Conservation (phyloP, 2,329 filamentous ascomycete genomes). For the Ilyonectria mors-panacis region DNA sequence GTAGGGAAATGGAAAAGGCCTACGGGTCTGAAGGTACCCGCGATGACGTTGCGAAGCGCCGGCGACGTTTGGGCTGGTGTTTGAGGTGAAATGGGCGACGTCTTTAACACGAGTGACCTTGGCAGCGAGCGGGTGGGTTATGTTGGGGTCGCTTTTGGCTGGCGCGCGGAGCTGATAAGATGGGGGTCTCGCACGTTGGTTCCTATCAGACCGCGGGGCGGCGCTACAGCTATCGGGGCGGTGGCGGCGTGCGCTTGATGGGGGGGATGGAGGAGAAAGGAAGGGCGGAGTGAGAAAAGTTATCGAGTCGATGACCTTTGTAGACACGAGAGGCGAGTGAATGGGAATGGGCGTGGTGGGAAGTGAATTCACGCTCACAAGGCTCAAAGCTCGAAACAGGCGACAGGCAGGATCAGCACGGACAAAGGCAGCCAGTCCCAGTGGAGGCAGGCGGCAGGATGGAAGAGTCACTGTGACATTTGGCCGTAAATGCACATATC, state of each 20-base stretch:
- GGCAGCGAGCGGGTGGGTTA: constrained; percentile 1
- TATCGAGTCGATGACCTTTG: neutral
- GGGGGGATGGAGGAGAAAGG: neutral
- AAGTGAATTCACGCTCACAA: constrained; percentile 8
- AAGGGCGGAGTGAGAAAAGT: neutral
- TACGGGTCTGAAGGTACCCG: constrained; percentile 9
- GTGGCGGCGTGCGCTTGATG: constrained; percentile 4
- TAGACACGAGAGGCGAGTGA: neutral
- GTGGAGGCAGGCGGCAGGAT: neutral
- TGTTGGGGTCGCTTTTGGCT: neutral
- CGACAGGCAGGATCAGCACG: constrained; percentile 2
- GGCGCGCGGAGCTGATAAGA: constrained; percentile 21
- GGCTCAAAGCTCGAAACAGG: neutral
- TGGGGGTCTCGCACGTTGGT: constrained; percentile 5
- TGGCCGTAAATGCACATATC: neutral
- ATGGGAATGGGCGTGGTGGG: neutral
- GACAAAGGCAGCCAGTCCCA: neutral
- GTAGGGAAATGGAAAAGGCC: constrained; percentile 5
- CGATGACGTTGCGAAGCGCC: constrained; percentile 17
- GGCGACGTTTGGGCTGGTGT: constrained; percentile 21
- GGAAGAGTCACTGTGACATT: constrained; percentile 1
- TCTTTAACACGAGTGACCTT: constrained; percentile 24
- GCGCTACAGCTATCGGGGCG: constrained; percentile 13
- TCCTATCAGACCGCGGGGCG: constrained; percentile 12
- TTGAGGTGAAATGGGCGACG: constrained; percentile 9